Evolutionary conservation across 2,329 filamentous ascomycete species (phyloP).

Genomic region (Seiridium cupressi): DNA sequence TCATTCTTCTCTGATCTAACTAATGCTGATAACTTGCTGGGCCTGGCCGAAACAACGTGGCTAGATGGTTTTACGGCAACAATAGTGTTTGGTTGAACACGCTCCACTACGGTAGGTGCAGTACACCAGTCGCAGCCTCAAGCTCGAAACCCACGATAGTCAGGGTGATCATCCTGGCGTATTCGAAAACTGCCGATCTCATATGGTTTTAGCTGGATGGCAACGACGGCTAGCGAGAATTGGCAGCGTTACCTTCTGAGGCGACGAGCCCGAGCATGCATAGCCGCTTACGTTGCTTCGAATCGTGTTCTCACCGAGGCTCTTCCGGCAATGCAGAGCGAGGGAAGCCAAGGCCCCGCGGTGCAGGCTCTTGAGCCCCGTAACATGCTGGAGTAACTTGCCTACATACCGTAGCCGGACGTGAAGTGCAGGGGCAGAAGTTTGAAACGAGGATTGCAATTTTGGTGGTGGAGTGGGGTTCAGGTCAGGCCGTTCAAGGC

Average conservation of each 20-base stretch:
- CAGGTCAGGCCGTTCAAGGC: background rate
- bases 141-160: too few relatives aligned
- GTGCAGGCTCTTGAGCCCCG: background rate
- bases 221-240: too few relatives aligned
- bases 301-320: constrained; percentile 1
- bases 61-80: too few relatives aligned
- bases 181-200: background rate
- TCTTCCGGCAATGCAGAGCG: background rate
- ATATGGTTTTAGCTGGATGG: background rate
- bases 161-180: too few relatives aligned
- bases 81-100: too few relatives aligned
- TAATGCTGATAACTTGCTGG: background rate
- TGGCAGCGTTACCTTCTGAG: background rate
- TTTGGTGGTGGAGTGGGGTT: background rate
- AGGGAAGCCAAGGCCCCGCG: background rate
- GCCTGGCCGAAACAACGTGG: too few relatives aligned
- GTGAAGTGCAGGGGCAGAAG: background rate
- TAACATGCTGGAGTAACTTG: background rate
- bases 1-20: background rate
- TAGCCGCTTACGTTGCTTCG: constrained; percentile 3
- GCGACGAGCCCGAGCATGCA: background rate
- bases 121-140: too few relatives aligned
- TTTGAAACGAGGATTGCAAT: constrained; percentile 1
- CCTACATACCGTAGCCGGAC: background rate
- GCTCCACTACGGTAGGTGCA: too few relatives aligned